These are phyloP conservation scores for Buddleja alternifolia DNA, from an alignment of 257 asterid species.

Conservation along the genomic window DNA sequence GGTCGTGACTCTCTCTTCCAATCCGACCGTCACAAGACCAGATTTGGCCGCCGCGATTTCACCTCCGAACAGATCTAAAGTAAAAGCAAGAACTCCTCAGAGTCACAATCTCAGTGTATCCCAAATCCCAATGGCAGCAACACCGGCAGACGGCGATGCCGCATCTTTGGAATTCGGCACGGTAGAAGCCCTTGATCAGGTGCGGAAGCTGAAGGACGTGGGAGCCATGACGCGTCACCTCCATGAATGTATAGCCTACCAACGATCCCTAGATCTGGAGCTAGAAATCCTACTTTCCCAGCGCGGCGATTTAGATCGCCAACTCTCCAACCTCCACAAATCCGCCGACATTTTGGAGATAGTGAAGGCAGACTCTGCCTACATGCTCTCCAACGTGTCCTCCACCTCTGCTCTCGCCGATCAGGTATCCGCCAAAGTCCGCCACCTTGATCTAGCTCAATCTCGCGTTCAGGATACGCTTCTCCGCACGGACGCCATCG, in stretches of 20 bases:
- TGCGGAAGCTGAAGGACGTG: conserved; percentile 76
- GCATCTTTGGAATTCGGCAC: conserved; percentile 60
- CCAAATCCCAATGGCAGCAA: no score
- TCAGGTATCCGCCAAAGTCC: conserved; percentile 80
- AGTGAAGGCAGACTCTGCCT: conserved; percentile 70
- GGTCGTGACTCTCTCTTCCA: no score
- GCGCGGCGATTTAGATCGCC: conserved; percentile 76
- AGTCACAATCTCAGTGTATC: no score
- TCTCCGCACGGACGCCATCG: conserved; percentile 74
- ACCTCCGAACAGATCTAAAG: no score
- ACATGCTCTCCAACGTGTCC: conserved; percentile 70
- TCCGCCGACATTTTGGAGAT: conserved; percentile 72
- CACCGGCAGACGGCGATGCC: conserved; percentile 36
- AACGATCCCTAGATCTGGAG: conserved; percentile 75
- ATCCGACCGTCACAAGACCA: no score
- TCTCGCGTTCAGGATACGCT: conserved; percentile 86
- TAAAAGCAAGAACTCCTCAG: no score
- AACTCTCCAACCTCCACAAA: conserved; percentile 69
- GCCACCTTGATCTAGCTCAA: conserved; percentile 85
- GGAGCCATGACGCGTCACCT: conserved; percentile 92
- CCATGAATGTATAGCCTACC: conserved; percentile 93
- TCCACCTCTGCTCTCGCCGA: conserved; percentile 84
- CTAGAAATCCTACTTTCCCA: conserved; percentile 76
- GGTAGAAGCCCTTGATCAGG: conserved; percentile 59
- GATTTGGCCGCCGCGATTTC: no score